A percentile compares a stretch with the other conserved stretches of the same genome.
Conservation (phyloP, 2,329 filamentous ascomycete genomes). For the Cercospora brassicicola region DNA sequence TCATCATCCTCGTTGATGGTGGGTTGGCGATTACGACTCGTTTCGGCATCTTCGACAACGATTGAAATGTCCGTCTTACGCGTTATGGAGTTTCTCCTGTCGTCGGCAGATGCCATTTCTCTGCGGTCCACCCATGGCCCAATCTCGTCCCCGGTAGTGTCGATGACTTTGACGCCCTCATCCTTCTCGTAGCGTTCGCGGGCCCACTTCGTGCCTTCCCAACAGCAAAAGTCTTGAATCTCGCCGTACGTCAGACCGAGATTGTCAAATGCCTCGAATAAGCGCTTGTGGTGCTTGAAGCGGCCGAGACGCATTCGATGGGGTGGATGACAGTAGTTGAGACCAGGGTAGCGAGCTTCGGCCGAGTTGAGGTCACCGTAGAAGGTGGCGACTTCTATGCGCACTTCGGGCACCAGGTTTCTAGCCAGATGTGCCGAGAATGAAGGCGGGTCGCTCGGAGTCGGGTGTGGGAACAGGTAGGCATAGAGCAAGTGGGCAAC, state of each 20-base stretch:
- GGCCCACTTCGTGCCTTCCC: constrained; percentile 82
- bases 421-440: constrained; percentile 70
- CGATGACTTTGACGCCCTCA: constrained; percentile 66
- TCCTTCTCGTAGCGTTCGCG: constrained; percentile 77
- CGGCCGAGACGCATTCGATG: constrained; percentile 76
- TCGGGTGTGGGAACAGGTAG: constrained; percentile 68
- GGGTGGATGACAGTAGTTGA: constrained; percentile 72
- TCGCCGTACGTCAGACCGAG: constrained; percentile 68
- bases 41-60: constrained; percentile 33
- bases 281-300: constrained; percentile 72
- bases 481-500: constrained; percentile 73
- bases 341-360: constrained; percentile 77
- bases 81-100: constrained; percentile 35
- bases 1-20: constrained; percentile 30
- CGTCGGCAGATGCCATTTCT: constrained; percentile 20
- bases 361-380: constrained; percentile 77
- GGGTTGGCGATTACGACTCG: constrained; percentile 24
- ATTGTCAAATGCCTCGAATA: constrained; percentile 73
- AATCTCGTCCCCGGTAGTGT: constrained; percentile 71
- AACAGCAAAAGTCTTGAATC: constrained; percentile 71
- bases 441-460: constrained; percentile 66
- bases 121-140: constrained; percentile 56
- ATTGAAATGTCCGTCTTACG: constrained; percentile 39
- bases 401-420: constrained; percentile 72
- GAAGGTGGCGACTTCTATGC: constrained; percentile 74